Evolutionary conservation across 2,329 filamentous ascomycete species (phyloP).

Genomic region (Colletotrichum sp.): DNA sequence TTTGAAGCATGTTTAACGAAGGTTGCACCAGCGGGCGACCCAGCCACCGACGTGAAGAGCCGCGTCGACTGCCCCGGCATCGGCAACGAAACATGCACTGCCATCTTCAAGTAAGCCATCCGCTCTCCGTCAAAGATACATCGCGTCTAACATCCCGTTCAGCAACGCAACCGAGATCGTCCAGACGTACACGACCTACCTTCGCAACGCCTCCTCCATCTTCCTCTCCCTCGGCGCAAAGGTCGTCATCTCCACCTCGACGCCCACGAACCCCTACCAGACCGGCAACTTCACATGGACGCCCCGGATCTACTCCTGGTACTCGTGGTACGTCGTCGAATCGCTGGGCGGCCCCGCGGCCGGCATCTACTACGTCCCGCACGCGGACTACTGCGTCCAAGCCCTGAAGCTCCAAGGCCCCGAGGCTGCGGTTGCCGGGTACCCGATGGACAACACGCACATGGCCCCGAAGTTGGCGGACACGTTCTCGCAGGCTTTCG

Average conservation of each 20-base stretch:
- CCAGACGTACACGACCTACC: conserved; percentile 65
- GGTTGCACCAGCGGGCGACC: not conserved
- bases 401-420: conserved; percentile 56
- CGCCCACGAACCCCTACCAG: conserved; percentile 65
- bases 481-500: conserved; percentile 61
- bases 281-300: conserved; percentile 53
- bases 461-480: conserved; percentile 61
- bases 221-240: conserved; percentile 63
- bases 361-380: conserved; percentile 62
- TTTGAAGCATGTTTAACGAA: not conserved
- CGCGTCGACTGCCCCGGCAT: conserved; percentile 63
- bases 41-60: conserved; percentile 53
- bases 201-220: conserved; percentile 59
- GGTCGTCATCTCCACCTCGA: conserved; percentile 63
- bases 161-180: conserved; percentile 50
- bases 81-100: conserved; percentile 60
- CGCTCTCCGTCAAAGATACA: rapidly evolving
- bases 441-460: conserved; percentile 67
- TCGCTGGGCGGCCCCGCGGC: conserved; percentile 34
- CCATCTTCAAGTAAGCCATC: conserved; percentile 38
- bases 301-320: conserved; percentile 61
- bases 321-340: conserved; percentile 34
- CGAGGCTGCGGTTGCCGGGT: conserved; percentile 56
- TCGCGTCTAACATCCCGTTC: not conserved
- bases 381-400: conserved; percentile 60